Conservation (phyloP, 805 yeast species). For the Pichia membranifaciens region DNA sequence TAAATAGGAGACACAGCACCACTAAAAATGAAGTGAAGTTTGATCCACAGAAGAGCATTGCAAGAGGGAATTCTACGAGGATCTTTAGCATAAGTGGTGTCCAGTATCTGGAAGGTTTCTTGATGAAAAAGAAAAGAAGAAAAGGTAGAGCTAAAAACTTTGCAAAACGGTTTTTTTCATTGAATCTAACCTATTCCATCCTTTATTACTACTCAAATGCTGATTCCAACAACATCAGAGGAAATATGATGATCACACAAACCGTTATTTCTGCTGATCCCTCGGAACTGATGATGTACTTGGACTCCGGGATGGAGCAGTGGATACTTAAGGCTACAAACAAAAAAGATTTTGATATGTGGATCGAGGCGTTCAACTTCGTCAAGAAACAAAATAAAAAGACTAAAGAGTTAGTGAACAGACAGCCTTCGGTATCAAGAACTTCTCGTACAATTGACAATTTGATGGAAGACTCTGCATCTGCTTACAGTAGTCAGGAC, state of each 20-base stretch:
- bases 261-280: conserved; percentile 79
- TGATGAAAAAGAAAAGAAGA: conserved; percentile 64
- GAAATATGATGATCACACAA: conserved; percentile 82
- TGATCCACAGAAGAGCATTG: conserved; percentile 21
- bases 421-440: neutral
- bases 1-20: no score
- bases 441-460: neutral
- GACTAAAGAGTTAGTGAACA: conserved; percentile 12
- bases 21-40: conserved; percentile 19
- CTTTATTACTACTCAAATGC: conserved; percentile 74
- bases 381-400: conserved; percentile 31
- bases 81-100: conserved; percentile 49
- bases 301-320: conserved; percentile 93
- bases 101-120: conserved; percentile 68
- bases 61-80: conserved; percentile 23
- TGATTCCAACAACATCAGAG: conserved; percentile 69
- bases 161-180: conserved; percentile 74
- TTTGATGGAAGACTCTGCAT: neutral
- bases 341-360: conserved; percentile 61
- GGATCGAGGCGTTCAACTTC: conserved; percentile 76
- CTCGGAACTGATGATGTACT: conserved; percentile 58
- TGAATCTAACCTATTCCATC: conserved; percentile 77
- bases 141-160: conserved; percentile 84
- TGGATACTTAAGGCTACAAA: conserved; percentile 79
- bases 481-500: neutral